phyloP scores from a whole-genome alignment of 345 rosid species.

The Gossypium ekmanianum region DNA sequence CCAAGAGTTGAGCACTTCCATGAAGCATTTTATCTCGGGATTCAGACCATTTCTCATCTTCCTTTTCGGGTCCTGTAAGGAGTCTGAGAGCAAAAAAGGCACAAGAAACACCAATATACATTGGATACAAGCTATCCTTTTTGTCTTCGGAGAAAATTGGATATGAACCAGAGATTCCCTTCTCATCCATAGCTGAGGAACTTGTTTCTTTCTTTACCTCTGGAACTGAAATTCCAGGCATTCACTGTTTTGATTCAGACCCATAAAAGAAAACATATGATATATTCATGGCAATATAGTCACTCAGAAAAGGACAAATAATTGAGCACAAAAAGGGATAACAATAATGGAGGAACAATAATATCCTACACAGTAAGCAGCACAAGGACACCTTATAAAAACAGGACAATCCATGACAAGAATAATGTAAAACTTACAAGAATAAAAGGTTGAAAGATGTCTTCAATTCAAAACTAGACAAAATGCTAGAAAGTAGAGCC shows the following conservation, averaged over 20 bases:
- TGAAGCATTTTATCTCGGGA: slow-evolving; percentile 50
- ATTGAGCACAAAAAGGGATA: slow-evolving; percentile 21
- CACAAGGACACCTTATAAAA: background rate
- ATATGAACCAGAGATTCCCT: slow-evolving; percentile 27
- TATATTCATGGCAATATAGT: background rate
- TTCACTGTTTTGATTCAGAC: too few relatives aligned
- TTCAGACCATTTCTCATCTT: slow-evolving; percentile 53
- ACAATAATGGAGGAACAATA: slow-evolving; percentile 28
- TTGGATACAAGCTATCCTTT: slow-evolving; percentile 42
- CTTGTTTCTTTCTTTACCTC: too few relatives aligned
- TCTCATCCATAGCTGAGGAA: slow-evolving; percentile 37
- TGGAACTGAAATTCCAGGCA: too few relatives aligned
- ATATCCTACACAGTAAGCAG: slow-evolving; percentile 10
- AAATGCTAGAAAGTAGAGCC: slow-evolving; percentile 8
- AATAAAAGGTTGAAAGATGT: slow-evolving; percentile 13
- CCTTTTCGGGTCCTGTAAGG: slow-evolving; percentile 34
- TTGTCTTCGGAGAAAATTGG: slow-evolving; percentile 27
- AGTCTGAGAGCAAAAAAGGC: slow-evolving; percentile 52
- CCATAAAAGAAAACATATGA: too few relatives aligned
- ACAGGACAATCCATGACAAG: slow-evolving; percentile 2
- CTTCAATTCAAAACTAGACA: slow-evolving; percentile 3
- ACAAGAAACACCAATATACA: slow-evolving; percentile 69
- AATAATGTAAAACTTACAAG: slow-evolving; percentile 24
- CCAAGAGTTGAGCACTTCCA: slow-evolving; percentile 60
- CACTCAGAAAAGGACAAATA: background rate